Evolutionary conservation across 257 asterid species (phyloP).

Genomic region (Solanum sitiens): DNA sequence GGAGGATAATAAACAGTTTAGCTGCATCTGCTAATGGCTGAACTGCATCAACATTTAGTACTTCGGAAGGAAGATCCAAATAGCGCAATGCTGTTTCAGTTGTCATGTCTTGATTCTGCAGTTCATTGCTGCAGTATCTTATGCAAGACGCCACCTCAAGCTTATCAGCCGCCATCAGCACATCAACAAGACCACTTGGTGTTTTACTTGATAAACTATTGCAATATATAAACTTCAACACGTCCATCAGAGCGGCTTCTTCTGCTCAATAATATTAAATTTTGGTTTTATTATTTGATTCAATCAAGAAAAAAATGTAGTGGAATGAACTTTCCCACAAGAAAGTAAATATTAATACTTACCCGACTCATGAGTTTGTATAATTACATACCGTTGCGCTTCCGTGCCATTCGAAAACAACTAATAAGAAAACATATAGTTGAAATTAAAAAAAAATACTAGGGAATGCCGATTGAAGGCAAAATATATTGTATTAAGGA

Average conservation of each 20-base stretch:
- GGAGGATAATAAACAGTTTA: conserved; percentile 53
- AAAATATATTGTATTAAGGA: not conserved
- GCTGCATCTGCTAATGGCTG: conserved; percentile 68
- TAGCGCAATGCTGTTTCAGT: conserved; percentile 75
- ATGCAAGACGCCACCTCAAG: conserved; percentile 79
- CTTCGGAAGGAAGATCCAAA: conserved; percentile 81
- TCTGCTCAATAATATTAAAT: conserved; percentile 30
- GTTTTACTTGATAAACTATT: conserved; percentile 45
- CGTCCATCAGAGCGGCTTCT: conserved; percentile 79
- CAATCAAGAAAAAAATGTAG: not conserved
- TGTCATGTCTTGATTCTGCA: conserved; percentile 64
- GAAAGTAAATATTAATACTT: conserved; percentile 9
- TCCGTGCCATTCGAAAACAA: conserved; percentile 66
- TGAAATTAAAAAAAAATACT: not conserved
- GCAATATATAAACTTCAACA: conserved; percentile 73
- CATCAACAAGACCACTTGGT: conserved; percentile 57
- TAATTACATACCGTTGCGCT: conserved; percentile 51
- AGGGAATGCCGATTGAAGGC: not conserved
- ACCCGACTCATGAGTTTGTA: conserved; percentile 66
- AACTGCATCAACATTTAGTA: conserved; percentile 64
- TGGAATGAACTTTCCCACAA: not conserved
- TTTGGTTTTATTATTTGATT: not conserved
- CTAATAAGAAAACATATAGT: conserved; percentile 15
- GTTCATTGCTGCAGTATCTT: conserved; percentile 65
- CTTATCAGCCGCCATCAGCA: conserved; percentile 88